These are phyloP conservation scores for Eragrostis tef DNA, from an alignment of 202 grass and related monocot species.

Conservation along the genomic window DNA sequence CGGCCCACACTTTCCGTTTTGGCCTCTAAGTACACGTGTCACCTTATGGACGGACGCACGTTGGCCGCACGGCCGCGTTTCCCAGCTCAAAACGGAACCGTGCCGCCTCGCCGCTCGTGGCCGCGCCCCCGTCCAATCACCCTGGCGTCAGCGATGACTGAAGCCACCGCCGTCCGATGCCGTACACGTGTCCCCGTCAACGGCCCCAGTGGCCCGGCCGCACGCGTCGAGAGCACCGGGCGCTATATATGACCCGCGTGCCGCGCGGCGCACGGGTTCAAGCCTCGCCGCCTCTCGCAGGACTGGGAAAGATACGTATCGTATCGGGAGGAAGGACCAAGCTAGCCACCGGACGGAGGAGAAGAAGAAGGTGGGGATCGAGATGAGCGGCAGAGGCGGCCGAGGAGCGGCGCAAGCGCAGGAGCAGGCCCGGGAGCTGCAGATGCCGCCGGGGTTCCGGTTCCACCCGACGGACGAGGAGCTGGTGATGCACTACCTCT, in stretches of 20 bases:
- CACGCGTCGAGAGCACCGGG: neutral
- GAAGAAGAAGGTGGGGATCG: neutral
- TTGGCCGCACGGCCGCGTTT: neutral
- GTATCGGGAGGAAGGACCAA: neutral
- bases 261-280: conserved; percentile 54
- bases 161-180: conserved; percentile 37
- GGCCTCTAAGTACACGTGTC: conserved; percentile 13
- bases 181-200: conserved; percentile 39
- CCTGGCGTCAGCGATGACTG: conserved; percentile 65
- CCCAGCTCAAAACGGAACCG: conserved; percentile 38
- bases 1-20: neutral
- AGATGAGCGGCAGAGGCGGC: conserved; percentile 42
- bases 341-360: neutral
- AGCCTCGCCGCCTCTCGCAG: conserved; percentile 30
- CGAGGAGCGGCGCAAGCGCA: neutral
- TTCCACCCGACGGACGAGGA: conserved; percentile 95
- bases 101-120: conserved; percentile 35
- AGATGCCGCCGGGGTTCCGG: conserved; percentile 82
- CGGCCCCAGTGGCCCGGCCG: neutral
- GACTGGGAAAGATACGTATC: neutral
- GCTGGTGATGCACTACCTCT: conserved; percentile 82
- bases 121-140: conserved; percentile 45
- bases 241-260: conserved; percentile 56
- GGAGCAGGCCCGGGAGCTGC: conserved; percentile 48
- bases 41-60: neutral